A percentile compares a stretch with the other conserved stretches of the same genome.
Evolutionary conservation across 140 eudicot genomes (phyloP).

Genomic region (Eryngium alpinum): DNA sequence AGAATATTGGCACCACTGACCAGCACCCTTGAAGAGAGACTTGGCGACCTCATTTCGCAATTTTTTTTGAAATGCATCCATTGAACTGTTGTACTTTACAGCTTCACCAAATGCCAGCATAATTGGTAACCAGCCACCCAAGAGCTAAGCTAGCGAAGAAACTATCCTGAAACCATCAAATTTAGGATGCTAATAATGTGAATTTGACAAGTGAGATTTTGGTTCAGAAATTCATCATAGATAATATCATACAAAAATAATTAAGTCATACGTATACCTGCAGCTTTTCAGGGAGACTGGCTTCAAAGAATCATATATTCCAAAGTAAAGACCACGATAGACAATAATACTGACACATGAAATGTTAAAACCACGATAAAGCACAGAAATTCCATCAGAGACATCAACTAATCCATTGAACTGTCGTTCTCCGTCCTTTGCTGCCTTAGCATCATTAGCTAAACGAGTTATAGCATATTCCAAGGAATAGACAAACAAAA

Average conservation of each 20-base stretch:
- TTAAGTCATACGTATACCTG: constrained; percentile 26
- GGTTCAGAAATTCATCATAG: no score
- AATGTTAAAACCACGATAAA: constrained; percentile 48
- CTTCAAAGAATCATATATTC: constrained; percentile 61
- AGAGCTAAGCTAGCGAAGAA: constrained; percentile 51
- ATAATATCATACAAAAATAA: not conserved
- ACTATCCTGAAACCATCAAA: no score
- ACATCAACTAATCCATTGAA: constrained; percentile 53
- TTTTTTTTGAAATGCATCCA: no score
- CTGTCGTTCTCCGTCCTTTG: not conserved
- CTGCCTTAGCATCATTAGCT: no score
- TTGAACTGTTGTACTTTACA: constrained; percentile 70
- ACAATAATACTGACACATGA: no score
- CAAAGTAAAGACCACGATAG: constrained; percentile 34
- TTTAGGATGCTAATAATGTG: not conserved
- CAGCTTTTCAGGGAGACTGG: constrained; percentile 8
- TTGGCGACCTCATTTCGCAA: constrained; percentile 59
- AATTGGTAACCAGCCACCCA: no score
- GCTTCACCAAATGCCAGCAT: no score
- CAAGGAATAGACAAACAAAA: not conserved
- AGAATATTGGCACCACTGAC: constrained; percentile 66
- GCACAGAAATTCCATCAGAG: constrained; percentile 6
- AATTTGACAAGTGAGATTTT: not conserved
- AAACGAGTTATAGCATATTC: not conserved
- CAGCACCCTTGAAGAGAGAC: constrained; percentile 66